Base-by-base conservation (phyloP, 148 eudicot genomes). In the Bassia scoparia region DNA sequence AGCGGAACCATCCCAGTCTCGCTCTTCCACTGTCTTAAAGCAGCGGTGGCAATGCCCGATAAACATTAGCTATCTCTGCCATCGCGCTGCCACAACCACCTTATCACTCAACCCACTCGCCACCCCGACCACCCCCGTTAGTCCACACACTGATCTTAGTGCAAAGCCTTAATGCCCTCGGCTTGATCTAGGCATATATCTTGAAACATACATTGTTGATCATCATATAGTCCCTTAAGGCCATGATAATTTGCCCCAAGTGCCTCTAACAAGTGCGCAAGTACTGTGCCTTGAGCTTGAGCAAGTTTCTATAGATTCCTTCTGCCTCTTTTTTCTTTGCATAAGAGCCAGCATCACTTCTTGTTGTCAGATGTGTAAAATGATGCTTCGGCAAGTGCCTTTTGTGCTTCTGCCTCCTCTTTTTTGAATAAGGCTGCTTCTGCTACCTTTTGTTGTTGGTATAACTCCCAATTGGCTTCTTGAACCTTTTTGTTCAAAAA, bases 81-180 rank as follows among this genome's bases (percentile, higher is more conserved):
- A 87, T 78, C 1, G 81, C 89, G 26, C 56, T 62, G 24, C 70
- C 78, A 46, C 52, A 2, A 27, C 76, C 35, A 21, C 74, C 20
- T 63, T 55, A 44, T 70, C 82, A 9, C 34, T 54, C 2, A 62
- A 65, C 2, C 69, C 73, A 48, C 2, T 27, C 74, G 15, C 55
- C 72, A 7, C 72, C 59, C 0, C 68, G 78, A 31, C 63, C 79
- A 5, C 81, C 71, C 1, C 78, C 84, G n/a, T 44, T 82, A 0
- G 89, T 83, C 92, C 92, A 88, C 48, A 88, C 75, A 33, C 87
- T 88, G 44, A 88, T 88, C 77, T 81, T 84, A 5, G 92, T 79
- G 79, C 59, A 86, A 61, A n/a, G 88, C 92, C 16, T 31, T 74
- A 7, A 88, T 74, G 1, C 85, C 92, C 44, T 81, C 85, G 0